Percentiles rank a stretch among this genome's conserved stretches.
Conservation (phyloP, 2,329 filamentous ascomycete species). For the Colletotrichum sp. region DNA sequence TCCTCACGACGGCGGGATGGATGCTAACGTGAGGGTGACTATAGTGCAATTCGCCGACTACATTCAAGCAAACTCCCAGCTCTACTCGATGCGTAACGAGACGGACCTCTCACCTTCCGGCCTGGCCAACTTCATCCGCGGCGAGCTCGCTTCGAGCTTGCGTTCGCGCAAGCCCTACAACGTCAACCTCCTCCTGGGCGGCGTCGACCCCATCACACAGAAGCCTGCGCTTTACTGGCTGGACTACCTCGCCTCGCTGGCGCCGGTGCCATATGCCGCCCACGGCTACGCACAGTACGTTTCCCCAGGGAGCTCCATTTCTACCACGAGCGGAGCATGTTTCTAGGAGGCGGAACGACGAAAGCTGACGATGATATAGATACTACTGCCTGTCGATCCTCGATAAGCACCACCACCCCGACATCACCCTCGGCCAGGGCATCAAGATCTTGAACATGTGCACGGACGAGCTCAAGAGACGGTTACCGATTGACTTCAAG, state of each 20-base stretch:
- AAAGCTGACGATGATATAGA: slow-evolving; percentile 47
- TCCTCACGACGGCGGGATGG: neutral
- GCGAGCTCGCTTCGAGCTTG: slow-evolving; percentile 88
- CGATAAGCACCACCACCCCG: slow-evolving; percentile 97
- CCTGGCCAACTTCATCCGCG: slow-evolving; percentile 90
- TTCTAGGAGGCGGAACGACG: neutral
- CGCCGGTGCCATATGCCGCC: slow-evolving; percentile 90
- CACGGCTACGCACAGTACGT: slow-evolving; percentile 96
- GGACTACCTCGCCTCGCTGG: slow-evolving; percentile 91
- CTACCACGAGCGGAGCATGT: neutral
- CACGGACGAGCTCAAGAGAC: slow-evolving; percentile 94
- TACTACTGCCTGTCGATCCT: slow-evolving; percentile 98
- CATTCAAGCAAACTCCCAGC: slow-evolving; percentile 96
- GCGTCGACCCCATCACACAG: slow-evolving; percentile 88
- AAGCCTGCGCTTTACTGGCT: slow-evolving; percentile 96
- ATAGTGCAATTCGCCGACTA: slow-evolving; percentile 98
- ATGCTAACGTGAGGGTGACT: slow-evolving; percentile 11
- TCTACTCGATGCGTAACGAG: slow-evolving; percentile 98
- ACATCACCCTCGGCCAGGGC: slow-evolving; percentile 87
- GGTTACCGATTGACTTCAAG: slow-evolving; percentile 99
- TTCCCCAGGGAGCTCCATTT: slow-evolving; percentile 24
- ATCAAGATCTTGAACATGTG: slow-evolving; percentile 94
- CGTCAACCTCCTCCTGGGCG: slow-evolving; percentile 94
- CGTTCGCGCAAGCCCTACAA: slow-evolving; percentile 94
- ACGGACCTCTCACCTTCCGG: slow-evolving; percentile 89